Evolutionary conservation across 2,329 filamentous ascomycete species (phyloP), one percentile per base, ranked within the genome.

Genomic region (Clarireedia monteithiana): DNA sequence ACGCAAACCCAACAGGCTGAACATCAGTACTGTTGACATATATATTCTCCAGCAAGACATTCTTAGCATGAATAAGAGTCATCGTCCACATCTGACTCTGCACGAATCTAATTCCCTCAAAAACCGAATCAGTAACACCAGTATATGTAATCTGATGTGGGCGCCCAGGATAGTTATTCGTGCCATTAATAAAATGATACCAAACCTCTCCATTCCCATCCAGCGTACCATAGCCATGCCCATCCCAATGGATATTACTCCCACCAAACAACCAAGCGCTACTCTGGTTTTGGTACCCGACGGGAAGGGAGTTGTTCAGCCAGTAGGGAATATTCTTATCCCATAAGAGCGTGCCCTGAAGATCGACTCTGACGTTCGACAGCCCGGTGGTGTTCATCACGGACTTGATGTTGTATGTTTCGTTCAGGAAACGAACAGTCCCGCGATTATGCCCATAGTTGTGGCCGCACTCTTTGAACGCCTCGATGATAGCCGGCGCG

Each of bases 1-100:
- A 54, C 2, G n/a, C 52, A 54, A 54, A 54, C 0, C 34, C 52
- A 1, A 54, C 52, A 2, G 52, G 44, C 4, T 38, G 38, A 17
- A 48, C 12, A 54, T 40, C 44, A 15, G 53, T 76, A 62, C 74
- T 81, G 67, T 81, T 82, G 54, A 81, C 73, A 59, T 75, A 73
- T 30, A 83, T 79, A 57, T 77, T 71, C 49, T 77, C 71, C 6
- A 82, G 68, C 1, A 77, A 67, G 1, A 77, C 67, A 51, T 77
- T 68, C 9, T 73, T 59, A 1, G 76, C 77, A 63, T 77, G 38
- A 17, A 58, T 54, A 7, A 61, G 4, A 3, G 58, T 54, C 73
- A 83, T 77, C 0, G 77, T 77, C 76, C 81, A 84, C 80, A 84
- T 83, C 68, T 83, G 80, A 58, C 75, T 79, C 58, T 80, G 75